These are phyloP conservation scores for Trifolium repens DNA, from an alignment of 306 rosid species.

Conservation along the genomic window DNA sequence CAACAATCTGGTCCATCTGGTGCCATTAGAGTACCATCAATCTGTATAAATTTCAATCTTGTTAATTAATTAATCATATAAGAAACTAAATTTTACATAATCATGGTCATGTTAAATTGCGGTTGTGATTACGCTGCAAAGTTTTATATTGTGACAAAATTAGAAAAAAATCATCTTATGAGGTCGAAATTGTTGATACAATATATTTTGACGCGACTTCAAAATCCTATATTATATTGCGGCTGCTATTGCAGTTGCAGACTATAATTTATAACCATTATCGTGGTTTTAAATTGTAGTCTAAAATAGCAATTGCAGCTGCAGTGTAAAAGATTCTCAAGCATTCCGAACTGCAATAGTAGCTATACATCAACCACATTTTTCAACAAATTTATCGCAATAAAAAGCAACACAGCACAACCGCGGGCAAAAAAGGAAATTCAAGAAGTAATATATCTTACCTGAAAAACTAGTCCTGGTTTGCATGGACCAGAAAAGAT, in stretches of 20 bases:
- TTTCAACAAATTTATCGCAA: not conserved
- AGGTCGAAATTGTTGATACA: not conserved
- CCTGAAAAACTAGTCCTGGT: constrained; percentile 90
- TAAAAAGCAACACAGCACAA: not conserved
- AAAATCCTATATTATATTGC: not conserved
- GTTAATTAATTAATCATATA: constrained; percentile 4
- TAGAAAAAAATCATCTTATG: not conserved
- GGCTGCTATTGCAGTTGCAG: not conserved
- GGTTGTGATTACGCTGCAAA: not conserved
- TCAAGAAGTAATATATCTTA: constrained; percentile 38
- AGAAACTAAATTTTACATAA: not conserved
- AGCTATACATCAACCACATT: not conserved
- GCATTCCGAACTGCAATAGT: not conserved
- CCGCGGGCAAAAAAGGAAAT: not conserved
- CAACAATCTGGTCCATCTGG: constrained; percentile 91
- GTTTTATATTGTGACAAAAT: not conserved
- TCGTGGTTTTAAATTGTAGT: not conserved
- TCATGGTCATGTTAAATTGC: not conserved
- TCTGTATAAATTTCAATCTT: constrained; percentile 51
- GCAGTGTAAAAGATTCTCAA: not conserved
- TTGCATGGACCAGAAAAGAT: constrained; percentile 94
- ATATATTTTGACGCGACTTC: not conserved
- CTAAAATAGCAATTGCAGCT: not conserved
- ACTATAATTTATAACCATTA: not conserved
- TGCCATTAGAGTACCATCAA: constrained; percentile 87